phyloP scores from a whole-genome alignment of 2,329 filamentous ascomycete genomes.

The Apiospora aurea region DNA sequence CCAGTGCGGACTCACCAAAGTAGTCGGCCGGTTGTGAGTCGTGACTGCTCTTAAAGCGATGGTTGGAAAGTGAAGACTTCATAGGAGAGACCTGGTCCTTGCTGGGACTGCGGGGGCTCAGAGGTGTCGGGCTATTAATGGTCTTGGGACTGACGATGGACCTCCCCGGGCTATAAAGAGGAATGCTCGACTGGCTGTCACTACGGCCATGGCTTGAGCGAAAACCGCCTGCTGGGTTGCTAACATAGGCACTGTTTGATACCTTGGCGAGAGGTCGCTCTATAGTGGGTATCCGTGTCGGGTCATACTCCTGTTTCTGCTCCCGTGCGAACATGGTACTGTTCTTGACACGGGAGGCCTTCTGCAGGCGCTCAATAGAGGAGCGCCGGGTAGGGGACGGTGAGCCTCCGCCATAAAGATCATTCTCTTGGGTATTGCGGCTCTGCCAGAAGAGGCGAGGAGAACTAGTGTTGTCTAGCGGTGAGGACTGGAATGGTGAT shows the following conservation, averaged over 20 bases:
- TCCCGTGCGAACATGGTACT: conserved; percentile 96
- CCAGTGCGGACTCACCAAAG: conserved; percentile 68
- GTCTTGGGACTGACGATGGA: conserved; percentile 38
- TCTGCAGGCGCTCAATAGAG: conserved; percentile 94
- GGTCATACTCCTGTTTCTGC: conserved; percentile 92
- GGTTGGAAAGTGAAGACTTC: conserved; percentile 84
- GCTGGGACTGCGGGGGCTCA: conserved; percentile 59
- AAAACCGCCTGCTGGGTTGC: conserved; percentile 60
- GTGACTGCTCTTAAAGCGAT: conserved; percentile 71
- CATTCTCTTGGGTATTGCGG: conserved; percentile 63
- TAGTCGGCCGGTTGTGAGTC: conserved; percentile 73
- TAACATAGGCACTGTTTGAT: conserved; percentile 74
- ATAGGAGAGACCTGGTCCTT: conserved; percentile 79
- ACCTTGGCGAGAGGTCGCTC: conserved; percentile 83
- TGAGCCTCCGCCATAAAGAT: conserved; percentile 65
- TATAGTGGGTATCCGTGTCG: conserved; percentile 75
- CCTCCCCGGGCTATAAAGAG: conserved; percentile 63
- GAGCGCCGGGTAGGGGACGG: conserved; percentile 80
- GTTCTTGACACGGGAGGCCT: conserved; percentile 94
- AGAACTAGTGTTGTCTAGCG: conserved; percentile 70
- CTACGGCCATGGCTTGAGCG: conserved; percentile 56
- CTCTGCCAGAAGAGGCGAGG: conserved; percentile 93
- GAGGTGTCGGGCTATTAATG: not conserved
- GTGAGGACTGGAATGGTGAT: conserved; percentile 86
- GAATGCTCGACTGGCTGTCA: conserved; percentile 68